Evolutionary conservation across 192 early-diverging fungal species (phyloP).

Genomic region (Geranomyces variabilis): DNA sequence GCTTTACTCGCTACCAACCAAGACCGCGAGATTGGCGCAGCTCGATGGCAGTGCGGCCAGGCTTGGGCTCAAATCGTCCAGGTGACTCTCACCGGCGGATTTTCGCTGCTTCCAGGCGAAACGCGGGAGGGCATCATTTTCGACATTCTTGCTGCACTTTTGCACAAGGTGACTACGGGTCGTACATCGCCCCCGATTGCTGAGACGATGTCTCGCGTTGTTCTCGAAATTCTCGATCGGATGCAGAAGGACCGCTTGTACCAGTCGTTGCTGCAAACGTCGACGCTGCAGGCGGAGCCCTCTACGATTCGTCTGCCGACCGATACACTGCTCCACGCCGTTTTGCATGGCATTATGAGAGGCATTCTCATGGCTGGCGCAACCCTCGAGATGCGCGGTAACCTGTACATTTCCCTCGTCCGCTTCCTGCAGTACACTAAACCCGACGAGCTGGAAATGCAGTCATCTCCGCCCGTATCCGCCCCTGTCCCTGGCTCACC

Average conservation of each 20-base stretch:
- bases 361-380: conserved; percentile 63
- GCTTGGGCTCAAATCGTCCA: conserved; percentile 86
- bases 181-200: conserved; percentile 51
- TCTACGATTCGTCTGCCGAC: conserved; percentile 32
- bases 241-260: conserved; percentile 59
- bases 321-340: conserved; percentile 41
- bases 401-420: conserved; percentile 78
- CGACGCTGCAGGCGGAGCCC: conserved; percentile 23
- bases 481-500: not conserved
- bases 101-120: conserved; percentile 66
- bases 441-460: conserved; percentile 28
- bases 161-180: conserved; percentile 57
- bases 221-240: conserved; percentile 59
- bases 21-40: conserved; percentile 66
- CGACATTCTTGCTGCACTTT: conserved; percentile 70
- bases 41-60: conserved; percentile 68
- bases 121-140: conserved; percentile 61
- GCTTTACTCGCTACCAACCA: conserved; percentile 73
- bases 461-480: not conserved
- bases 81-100: conserved; percentile 67
- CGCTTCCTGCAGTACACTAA: conserved; percentile 70
- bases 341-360: conserved; percentile 58
- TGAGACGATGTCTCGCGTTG: conserved; percentile 57
- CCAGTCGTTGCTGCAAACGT: conserved; percentile 54
- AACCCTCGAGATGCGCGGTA: conserved; percentile 69